Evolutionary conservation across 768 basidiomycete genomes (phyloP).

Genomic region (Peribolospora kevripleyi): DNA sequence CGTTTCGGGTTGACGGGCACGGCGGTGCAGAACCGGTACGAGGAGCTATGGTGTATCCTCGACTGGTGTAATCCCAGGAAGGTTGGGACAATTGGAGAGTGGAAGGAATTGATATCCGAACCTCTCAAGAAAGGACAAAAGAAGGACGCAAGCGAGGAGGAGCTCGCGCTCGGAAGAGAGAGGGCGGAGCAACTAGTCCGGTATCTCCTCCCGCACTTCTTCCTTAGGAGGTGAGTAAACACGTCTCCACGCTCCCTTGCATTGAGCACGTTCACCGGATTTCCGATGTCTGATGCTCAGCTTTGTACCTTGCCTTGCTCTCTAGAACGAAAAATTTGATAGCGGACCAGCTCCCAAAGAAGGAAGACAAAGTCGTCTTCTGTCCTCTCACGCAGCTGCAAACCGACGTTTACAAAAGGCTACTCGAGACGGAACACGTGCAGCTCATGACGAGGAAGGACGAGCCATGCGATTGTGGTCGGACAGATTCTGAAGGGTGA

Average conservation of each 20-base stretch:
- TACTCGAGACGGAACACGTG: conserved; percentile 39
- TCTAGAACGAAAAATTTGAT: conserved; percentile 5
- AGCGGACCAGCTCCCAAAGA: conserved; percentile 44
- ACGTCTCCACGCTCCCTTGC: background rate
- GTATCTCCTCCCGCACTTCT: conserved; percentile 53
- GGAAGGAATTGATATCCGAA: conserved; percentile 32
- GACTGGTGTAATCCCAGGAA: conserved; percentile 73
- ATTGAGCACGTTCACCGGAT: background rate
- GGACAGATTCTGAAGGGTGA: conserved; percentile 21
- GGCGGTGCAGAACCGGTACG: conserved; percentile 67
- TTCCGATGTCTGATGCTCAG: background rate
- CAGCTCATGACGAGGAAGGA: conserved; percentile 49
- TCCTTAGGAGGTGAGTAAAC: conserved; percentile 42
- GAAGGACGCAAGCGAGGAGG: conserved; percentile 35
- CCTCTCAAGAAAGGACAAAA: conserved; percentile 49
- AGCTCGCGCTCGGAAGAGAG: conserved; percentile 33
- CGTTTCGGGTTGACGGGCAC: conserved; percentile 62
- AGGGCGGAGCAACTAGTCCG: conserved; percentile 35
- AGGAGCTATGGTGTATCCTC: conserved; percentile 74
- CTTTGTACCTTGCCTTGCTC: too few species aligned
- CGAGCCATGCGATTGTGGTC: conserved; percentile 41
- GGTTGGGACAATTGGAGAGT: conserved; percentile 47
- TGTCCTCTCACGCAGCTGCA: conserved; percentile 61
- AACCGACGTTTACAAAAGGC: conserved; percentile 42
- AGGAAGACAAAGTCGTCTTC: conserved; percentile 76